Conservation (phyloP, 202 grass and related monocot species). For the Schoenoplectus triqueter region DNA sequence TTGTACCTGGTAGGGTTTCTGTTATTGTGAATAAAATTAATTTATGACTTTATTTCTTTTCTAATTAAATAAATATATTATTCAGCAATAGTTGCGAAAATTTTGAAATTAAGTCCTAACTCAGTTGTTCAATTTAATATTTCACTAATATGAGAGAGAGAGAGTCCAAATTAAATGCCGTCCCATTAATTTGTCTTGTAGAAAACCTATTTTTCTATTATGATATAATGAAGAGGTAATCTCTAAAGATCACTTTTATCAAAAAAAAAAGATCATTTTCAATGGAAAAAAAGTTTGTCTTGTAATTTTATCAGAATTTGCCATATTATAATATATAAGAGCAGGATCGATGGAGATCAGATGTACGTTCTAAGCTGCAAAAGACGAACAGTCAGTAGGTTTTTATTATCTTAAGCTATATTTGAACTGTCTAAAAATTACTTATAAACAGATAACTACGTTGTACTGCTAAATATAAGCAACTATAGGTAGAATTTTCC, state of each 20-base stretch:
- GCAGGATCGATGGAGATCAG: too few species aligned
- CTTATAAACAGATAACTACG: neutral
- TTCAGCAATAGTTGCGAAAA: neutral
- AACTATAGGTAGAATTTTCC: neutral
- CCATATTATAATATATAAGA: too few species aligned
- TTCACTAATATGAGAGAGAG: too few species aligned
- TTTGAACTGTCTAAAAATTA: constrained; percentile 14
- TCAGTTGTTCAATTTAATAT: too few species aligned
- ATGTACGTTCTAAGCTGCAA: too few species aligned
- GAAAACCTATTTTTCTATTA: too few species aligned
- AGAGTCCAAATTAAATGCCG: neutral
- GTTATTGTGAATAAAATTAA: constrained; percentile 21
- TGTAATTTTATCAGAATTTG: too few species aligned
- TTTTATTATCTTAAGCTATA: neutral
- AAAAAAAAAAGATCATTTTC: too few species aligned
- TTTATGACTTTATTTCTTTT: neutral
- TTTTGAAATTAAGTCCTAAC: neutral
- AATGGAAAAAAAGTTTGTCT: too few species aligned
- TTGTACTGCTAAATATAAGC: constrained; percentile 12
- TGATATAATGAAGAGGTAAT: too few species aligned
- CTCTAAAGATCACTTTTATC: too few species aligned
- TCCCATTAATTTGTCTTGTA: neutral
- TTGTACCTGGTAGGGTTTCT: neutral
- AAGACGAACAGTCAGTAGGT: too few species aligned
- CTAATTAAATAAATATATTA: neutral